Conservation (phyloP, 495 filamentous ascomycete species). For the Hyaloscypha finlandica region DNA sequence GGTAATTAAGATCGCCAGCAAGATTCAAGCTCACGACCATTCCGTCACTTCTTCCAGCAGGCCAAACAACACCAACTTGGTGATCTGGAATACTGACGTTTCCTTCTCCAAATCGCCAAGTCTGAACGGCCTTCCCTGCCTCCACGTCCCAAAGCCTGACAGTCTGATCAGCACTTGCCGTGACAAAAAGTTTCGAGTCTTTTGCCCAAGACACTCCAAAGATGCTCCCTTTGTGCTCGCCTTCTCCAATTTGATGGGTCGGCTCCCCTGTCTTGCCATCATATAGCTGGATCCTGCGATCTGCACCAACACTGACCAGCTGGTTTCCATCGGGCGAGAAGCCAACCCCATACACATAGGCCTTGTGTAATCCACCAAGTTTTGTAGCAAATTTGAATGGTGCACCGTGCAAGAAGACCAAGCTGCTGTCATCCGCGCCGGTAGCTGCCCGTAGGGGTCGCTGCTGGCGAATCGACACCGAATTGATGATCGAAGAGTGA, state of each 20-base stretch:
- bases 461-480: conserved; percentile 86
- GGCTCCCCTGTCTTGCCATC: conserved; percentile 92
- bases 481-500: conserved; percentile 87
- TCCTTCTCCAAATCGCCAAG: conserved; percentile 86
- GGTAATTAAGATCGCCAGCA: conserved; percentile 87
- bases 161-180: conserved; percentile 90
- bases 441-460: conserved; percentile 88
- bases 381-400: conserved; percentile 92
- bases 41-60: conserved; percentile 77
- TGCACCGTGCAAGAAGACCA: conserved; percentile 91
- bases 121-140: conserved; percentile 70
- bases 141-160: conserved; percentile 90
- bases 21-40: conserved; percentile 88
- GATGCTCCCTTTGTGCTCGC: conserved; percentile 85
- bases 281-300: conserved; percentile 88
- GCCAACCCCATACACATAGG: conserved; percentile 81
- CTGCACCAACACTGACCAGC: conserved; percentile 86
- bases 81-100: conserved; percentile 75
- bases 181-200: conserved; percentile 88
- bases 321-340: conserved; percentile 78
- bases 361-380: conserved; percentile 73
- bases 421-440: conserved; percentile 81
- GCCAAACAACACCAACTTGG: conserved; percentile 94
- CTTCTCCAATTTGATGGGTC: conserved; percentile 74
- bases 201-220: conserved; percentile 88